A percentile compares a stretch with the other conserved stretches of the same genome.
Conservation (phyloP, 441 rosid genomes). For the Arabidopsis lyrata region DNA sequence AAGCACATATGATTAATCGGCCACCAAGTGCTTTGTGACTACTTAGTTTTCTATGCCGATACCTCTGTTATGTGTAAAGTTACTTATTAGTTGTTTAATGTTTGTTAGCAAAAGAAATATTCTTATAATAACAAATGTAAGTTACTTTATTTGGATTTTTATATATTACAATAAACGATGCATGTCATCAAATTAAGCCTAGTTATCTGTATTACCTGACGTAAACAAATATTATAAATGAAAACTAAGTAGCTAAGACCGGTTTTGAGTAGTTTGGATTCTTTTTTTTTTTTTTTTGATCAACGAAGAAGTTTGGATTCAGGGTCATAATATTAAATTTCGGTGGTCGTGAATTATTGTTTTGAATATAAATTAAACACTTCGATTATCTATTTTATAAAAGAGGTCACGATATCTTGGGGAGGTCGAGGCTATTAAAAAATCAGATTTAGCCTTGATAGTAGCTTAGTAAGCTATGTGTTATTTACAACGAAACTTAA, state of each 20-base stretch:
- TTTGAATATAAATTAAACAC: background rate
- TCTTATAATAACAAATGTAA: background rate
- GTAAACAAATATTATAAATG: background rate
- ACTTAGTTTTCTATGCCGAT: conserved; percentile 32
- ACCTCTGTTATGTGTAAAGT: conserved; percentile 42
- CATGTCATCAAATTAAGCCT: background rate
- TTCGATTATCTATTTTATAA: background rate
- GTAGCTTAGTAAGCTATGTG: background rate
- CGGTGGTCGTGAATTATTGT: background rate
- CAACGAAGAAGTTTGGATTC: background rate
- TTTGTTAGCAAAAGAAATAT: conserved; percentile 25
- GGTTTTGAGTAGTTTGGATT: background rate
- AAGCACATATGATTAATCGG: conserved; percentile 34
- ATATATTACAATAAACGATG: no score
- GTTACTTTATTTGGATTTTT: background rate
- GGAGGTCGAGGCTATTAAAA: background rate
- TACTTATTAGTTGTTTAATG: background rate
- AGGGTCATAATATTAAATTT: background rate
- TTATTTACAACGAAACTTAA: background rate
- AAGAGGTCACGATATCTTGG: no score
- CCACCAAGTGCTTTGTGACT: conserved; percentile 28
- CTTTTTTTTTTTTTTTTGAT: no score
- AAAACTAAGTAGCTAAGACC: background rate
- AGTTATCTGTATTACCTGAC: background rate
- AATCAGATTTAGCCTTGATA: background rate